A percentile compares a stretch with the other conserved stretches of the same genome.
phyloP scores from a whole-genome alignment of 805 yeast genomes.

The Wickerhamiella domercqiae region DNA sequence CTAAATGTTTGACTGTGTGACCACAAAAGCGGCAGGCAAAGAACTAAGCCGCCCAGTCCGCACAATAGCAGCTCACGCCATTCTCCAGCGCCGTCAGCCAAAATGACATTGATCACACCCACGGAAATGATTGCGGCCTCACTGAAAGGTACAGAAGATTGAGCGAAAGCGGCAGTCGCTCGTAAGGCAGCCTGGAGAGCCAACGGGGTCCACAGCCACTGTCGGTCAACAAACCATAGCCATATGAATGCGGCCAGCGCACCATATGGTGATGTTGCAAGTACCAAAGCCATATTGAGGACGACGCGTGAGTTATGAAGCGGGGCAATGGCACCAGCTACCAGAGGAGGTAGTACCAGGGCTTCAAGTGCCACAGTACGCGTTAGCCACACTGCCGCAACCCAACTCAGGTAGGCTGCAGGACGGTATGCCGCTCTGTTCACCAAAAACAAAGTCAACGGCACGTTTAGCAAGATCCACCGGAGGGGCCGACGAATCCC shows the following conservation, averaged over 20 bases:
- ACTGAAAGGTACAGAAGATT: slow-evolving; percentile 8
- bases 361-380: background rate
- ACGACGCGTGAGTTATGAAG: background rate
- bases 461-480: background rate
- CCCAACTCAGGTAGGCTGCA: background rate
- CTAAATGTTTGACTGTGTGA: slow-evolving; percentile 4
- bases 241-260: background rate
- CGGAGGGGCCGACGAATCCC: too few species aligned
- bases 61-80: slow-evolving; percentile 5
- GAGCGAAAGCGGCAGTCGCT: background rate
- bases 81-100: background rate
- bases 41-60: slow-evolving; percentile 12
- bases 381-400: background rate
- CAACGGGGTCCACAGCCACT: background rate
- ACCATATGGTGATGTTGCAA: background rate
- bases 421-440: background rate
- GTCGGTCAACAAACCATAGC: slow-evolving; percentile 1
- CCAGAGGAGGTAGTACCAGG: background rate
- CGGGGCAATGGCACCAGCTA: background rate
- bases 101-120: slow-evolving; percentile 9
- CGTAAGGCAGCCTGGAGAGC: background rate
- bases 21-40: slow-evolving; percentile 12
- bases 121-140: slow-evolving; percentile 13
- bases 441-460: background rate
- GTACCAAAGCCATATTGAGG: slow-evolving; percentile 1